phyloP scores from a whole-genome alignment of 108 stramenopile genomes.

The Conticribra guillardii region DNA sequence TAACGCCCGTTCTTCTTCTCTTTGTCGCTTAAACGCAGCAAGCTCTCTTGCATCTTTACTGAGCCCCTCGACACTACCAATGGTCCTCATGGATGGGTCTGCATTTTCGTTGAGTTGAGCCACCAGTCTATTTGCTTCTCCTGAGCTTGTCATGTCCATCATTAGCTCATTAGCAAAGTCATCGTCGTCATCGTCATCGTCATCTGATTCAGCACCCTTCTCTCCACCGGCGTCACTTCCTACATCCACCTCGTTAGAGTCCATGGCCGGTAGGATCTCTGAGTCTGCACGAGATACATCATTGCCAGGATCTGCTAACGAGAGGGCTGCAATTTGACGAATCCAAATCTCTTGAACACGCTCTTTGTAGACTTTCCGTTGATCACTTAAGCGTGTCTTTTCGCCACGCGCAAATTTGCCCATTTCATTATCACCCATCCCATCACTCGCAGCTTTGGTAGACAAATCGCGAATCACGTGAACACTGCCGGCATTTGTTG shows the following conservation, averaged over 20 bases:
- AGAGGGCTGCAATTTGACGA: conserved; percentile 81
- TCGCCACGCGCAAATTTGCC: conserved; percentile 91
- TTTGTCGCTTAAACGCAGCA: conserved; percentile 72
- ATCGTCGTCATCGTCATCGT: conserved; percentile 57
- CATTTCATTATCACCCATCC: conserved; percentile 84
- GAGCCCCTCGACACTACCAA: conserved; percentile 51
- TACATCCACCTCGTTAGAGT: conserved; percentile 38
- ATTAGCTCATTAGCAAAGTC: conserved; percentile 70
- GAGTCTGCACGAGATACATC: conserved; percentile 27
- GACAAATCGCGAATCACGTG: conserved; percentile 90
- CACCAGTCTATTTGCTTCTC: conserved; percentile 71
- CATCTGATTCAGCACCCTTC: conserved; percentile 36
- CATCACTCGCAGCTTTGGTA: conserved; percentile 89
- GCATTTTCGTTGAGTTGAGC: conserved; percentile 57
- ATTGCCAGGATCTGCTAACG: conserved; percentile 19
- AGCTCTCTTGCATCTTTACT: conserved; percentile 82
- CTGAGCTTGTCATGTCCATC: conserved; percentile 76
- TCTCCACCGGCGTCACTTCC: conserved; percentile 43
- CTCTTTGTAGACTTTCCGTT: conserved; percentile 85
- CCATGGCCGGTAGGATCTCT: conserved; percentile 28
- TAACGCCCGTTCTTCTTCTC: conserved; percentile 74
- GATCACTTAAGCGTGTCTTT: conserved; percentile 84
- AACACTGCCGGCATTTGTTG: conserved; percentile 46
- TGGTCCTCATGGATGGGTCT: conserved; percentile 27
- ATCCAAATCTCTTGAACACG: conserved; percentile 91